Evolutionary conservation across 2,329 filamentous ascomycete genomes (phyloP).

Genomic region (Hansfordia pulvinata): DNA sequence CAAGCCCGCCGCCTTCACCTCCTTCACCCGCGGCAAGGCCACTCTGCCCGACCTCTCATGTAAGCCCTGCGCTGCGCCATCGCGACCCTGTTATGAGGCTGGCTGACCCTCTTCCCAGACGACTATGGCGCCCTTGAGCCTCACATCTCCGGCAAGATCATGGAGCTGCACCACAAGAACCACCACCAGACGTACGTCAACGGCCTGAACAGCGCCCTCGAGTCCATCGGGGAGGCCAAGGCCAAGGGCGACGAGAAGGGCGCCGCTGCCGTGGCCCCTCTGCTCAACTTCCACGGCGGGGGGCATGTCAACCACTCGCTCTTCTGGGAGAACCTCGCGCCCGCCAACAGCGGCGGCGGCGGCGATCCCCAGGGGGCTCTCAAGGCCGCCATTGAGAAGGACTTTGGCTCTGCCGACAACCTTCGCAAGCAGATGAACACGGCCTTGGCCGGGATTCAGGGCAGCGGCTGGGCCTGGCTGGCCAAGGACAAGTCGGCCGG

Average conservation of each 20-base stretch:
- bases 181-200: slow-evolving; percentile 78
- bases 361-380: slow-evolving; percentile 31
- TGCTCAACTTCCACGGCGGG: slow-evolving; percentile 52
- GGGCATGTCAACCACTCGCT: slow-evolving; percentile 55
- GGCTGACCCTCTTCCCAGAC: slow-evolving; percentile 40
- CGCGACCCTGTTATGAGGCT: slow-evolving; percentile 1
- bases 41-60: slow-evolving; percentile 82
- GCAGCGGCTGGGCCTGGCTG: slow-evolving; percentile 57
- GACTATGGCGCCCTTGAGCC: slow-evolving; percentile 93
- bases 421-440: slow-evolving; percentile 41
- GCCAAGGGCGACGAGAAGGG: slow-evolving; percentile 28
- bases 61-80: slow-evolving; percentile 23
- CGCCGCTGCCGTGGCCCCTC: slow-evolving; percentile 15
- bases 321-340: slow-evolving; percentile 59
- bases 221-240: slow-evolving; percentile 50
- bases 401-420: slow-evolving; percentile 39
- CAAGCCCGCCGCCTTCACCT: slow-evolving; percentile 52
- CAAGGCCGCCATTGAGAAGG: slow-evolving; percentile 33
- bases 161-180: slow-evolving; percentile 73
- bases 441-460: slow-evolving; percentile 44
- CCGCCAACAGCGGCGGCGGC: slow-evolving; percentile 20
- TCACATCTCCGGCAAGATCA: slow-evolving; percentile 63
- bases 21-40: slow-evolving; percentile 75
- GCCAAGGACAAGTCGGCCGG: slow-evolving; percentile 35
- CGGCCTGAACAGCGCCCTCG: slow-evolving; percentile 56